Base-by-base conservation (phyloP, 2,329 filamentous ascomycete species). In the Macrophomina pseudophaseolina region DNA sequence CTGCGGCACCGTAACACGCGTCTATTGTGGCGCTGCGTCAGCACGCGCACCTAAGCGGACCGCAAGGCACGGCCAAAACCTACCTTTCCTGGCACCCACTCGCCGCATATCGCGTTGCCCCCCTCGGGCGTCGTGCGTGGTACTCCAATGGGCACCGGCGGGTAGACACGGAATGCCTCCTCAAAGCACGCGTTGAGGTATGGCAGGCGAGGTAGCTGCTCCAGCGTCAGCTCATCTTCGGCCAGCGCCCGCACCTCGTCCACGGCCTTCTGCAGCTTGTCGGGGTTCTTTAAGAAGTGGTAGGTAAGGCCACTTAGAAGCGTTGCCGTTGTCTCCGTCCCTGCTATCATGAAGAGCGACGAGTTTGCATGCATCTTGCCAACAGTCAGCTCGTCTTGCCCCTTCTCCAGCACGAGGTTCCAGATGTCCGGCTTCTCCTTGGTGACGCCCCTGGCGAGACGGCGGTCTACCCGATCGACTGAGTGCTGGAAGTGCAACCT, bases 281-380 rank as follows among this genome's bases (percentile, higher is more conserved):
- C 70, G 1, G 73, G 69, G 35, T 66, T 70, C 35, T 69, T 72
- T 8, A 80, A 68, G 0, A 81, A 70, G 16, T 74, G 65, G 62
- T 72, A 82, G 0, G 76, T 79, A 5, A 77, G 60, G 2, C 79
- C 81, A 14, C 74, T 75, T 0, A 83, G 70, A 14, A 79, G 58
- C 1, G 77, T 81, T 0, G 81, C 81, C 0, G 80, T 80, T 0
- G 82, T 83, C 67, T 84, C 81, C n/a, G 78, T 79, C 0, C 81
- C 82, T 1, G 80, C 82, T 5, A 79, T 63, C 69, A 83, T 81
- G 49, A 82, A 74, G 0, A 80, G 28, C 2, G 70, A 68, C 0
- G 76, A 71, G 62, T 80, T 81, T 0, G 74, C 66, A 18, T 81
- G 73, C 72, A 83, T 80, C 59, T 84, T 77, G 1, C 58, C 68